A percentile compares a stretch with the other conserved stretches of the same genome.
These are phyloP conservation scores for Hydrangea macrophylla DNA, from an alignment of 148 eudicot species.

Conservation along the genomic window DNA sequence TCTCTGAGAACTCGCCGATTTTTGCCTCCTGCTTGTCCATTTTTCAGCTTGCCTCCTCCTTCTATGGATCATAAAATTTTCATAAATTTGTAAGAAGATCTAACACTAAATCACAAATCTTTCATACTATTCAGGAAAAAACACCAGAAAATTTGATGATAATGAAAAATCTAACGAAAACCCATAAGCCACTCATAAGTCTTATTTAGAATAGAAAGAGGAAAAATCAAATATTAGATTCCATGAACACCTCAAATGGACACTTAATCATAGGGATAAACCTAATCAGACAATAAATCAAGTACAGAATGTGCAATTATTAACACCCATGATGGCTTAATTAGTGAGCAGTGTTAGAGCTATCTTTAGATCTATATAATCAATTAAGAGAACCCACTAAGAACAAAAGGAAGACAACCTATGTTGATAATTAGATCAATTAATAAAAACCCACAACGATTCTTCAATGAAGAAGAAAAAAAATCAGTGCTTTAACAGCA, in stretches of 20 bases:
- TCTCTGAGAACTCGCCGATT: conserved; percentile 63
- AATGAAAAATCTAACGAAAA: not conserved
- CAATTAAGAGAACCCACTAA: not conserved
- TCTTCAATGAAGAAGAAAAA: not conserved
- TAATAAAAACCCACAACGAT: not conserved
- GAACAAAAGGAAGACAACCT: not conserved
- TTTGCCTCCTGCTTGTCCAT: conserved; percentile 36
- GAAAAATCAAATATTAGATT: too few species aligned
- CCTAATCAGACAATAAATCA: not conserved
- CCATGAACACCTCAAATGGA: not conserved
- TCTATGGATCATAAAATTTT: not conserved
- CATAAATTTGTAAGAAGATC: too few species aligned
- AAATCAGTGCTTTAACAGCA: too few species aligned
- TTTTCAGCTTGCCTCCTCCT: conserved; percentile 55
- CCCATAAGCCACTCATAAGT: not conserved
- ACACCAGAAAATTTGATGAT: not conserved
- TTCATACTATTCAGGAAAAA: not conserved
- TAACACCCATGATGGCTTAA: too few species aligned
- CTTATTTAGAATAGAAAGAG: too few species aligned
- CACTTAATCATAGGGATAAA: not conserved
- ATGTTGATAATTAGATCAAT: not conserved
- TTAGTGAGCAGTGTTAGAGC: too few species aligned
- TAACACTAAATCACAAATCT: too few species aligned
- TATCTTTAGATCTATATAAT: too few species aligned
- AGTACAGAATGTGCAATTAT: not conserved